Base-by-base conservation (phyloP, 1,139 yeast genomes). In the Yamadazyma sp. region DNA sequence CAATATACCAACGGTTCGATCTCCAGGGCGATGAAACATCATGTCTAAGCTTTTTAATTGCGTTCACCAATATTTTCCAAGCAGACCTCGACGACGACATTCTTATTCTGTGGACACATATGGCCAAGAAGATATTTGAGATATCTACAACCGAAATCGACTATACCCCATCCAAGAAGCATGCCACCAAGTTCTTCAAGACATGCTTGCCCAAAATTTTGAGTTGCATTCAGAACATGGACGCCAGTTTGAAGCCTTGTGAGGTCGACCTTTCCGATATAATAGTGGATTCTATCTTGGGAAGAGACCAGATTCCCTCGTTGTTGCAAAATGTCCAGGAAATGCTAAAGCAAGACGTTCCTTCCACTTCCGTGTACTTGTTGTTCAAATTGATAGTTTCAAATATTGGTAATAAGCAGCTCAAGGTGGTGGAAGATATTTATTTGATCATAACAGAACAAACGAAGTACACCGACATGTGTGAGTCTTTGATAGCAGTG, bases 341-440 rank as follows among this genome's bases (percentile, higher is more conserved):
- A 15, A 29, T 61, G 10, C 34, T 59, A 25, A 45, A 49, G 1
- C 32, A 41, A 4, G 36, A 42, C 4, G 33, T 53, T 2, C 41
- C 51, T 2, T 13, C 39, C 2, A 39, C 43, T 1, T 44, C 57
- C 1, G 40, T 68, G 1, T 43, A 37, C 21, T 47, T 46, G 26
- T 51, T 70, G 10, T 70, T 59, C 44, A 43, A 50, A 29, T 41
- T 61, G 9, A 42, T 61, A 6, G 57, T 69, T 10, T 41, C 56
- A 4, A 48, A 57, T 29, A 43, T 62, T 15, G 51, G 62, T 9
- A 36, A 52, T 12, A 59, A 49, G 26, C 60, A 69, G 33, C 54
- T 64, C 33, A 40, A 48, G n/a, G 39, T 59, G 8, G 69, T 73
- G 46, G 85, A 80, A 53, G 59, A 63, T 6, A 45, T 74, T 2